Percentiles rank a stretch among this genome's conserved stretches.
Evolutionary conservation across 2,329 filamentous ascomycete genomes (phyloP).

Genomic region (Clonostachys rhizophaga): DNA sequence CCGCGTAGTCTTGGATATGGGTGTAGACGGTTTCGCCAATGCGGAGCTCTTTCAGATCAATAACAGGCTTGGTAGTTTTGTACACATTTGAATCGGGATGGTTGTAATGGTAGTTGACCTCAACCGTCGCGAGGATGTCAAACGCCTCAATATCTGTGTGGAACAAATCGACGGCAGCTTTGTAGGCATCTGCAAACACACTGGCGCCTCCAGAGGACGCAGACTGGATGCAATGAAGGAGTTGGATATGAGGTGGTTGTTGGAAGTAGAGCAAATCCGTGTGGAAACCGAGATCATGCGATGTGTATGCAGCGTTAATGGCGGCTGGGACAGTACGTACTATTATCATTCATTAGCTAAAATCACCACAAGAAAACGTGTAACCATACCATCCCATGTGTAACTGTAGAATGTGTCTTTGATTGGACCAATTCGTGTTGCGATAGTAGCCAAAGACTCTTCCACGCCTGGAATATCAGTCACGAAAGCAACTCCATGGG

Average conservation of each 20-base stretch:
- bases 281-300: conserved; percentile 2
- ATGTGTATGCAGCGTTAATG: conserved; percentile 2
- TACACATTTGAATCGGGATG: conserved; percentile 2
- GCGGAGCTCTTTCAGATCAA: conserved; percentile 1
- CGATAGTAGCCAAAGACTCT: not conserved
- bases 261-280: conserved; percentile 3
- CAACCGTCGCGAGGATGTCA: conserved; percentile 1
- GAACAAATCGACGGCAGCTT: conserved; percentile 1
- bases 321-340: conserved; percentile 1
- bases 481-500: not conserved
- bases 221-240: conserved; percentile 2
- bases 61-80: conserved; percentile 2
- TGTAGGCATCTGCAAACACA: conserved; percentile 3
- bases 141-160: conserved; percentile 1
- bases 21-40: not conserved
- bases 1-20: not conserved
- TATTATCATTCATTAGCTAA: not conserved
- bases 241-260: conserved; percentile 1
- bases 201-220: conserved; percentile 1
- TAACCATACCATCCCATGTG: conserved; percentile 1
- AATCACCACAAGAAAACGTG: not conserved
- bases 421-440: conserved; percentile 2
- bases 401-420: conserved; percentile 3
- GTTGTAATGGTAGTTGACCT: conserved; percentile 3
- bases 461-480: not conserved